These are phyloP conservation scores for Rhizophagus prolifer DNA, from an alignment of 192 early-diverging fungal genomes.

Conservation along the genomic window DNA sequence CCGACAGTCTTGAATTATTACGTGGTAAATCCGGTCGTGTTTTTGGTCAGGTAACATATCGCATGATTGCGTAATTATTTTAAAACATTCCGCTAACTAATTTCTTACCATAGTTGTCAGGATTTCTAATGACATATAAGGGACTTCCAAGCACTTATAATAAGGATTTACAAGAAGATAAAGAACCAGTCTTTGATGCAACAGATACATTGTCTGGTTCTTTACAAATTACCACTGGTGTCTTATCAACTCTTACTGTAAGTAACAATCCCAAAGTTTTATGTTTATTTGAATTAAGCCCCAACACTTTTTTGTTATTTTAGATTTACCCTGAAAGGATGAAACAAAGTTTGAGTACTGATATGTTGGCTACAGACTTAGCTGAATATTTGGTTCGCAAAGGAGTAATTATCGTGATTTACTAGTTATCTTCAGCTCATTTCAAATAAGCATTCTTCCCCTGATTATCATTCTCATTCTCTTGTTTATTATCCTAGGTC, in stretches of 20 bases:
- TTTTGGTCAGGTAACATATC: constrained; percentile 74
- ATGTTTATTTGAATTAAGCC: background rate
- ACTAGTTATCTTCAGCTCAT: background rate
- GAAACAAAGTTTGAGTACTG: constrained; percentile 73
- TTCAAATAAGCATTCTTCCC: background rate
- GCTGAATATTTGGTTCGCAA: constrained; percentile 99
- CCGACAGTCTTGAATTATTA: constrained; percentile 92
- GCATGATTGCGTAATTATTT: background rate
- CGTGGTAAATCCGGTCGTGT: constrained; percentile 96
- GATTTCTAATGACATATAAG: constrained; percentile 99
- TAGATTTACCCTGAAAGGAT: constrained; percentile 86
- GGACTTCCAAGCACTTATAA: constrained; percentile 98
- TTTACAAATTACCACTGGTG: constrained; percentile 90
- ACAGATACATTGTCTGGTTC: constrained; percentile 87
- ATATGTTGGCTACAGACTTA: constrained; percentile 98
- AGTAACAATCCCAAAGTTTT: background rate
- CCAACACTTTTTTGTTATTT: constrained; percentile 1
- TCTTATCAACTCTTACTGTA: constrained; percentile 84
- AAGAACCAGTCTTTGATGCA: constrained; percentile 98
- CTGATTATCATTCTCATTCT: background rate
- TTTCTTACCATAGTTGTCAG: constrained; percentile 60
- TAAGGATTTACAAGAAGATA: constrained; percentile 99
- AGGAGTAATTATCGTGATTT: constrained; percentile 53
- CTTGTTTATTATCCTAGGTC: constrained; percentile 42
- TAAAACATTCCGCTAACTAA: background rate